Evolutionary conservation across 768 basidiomycete species (phyloP), one percentile per base, ranked within the genome.

Genomic region (Tubosaeta sp.): DNA sequence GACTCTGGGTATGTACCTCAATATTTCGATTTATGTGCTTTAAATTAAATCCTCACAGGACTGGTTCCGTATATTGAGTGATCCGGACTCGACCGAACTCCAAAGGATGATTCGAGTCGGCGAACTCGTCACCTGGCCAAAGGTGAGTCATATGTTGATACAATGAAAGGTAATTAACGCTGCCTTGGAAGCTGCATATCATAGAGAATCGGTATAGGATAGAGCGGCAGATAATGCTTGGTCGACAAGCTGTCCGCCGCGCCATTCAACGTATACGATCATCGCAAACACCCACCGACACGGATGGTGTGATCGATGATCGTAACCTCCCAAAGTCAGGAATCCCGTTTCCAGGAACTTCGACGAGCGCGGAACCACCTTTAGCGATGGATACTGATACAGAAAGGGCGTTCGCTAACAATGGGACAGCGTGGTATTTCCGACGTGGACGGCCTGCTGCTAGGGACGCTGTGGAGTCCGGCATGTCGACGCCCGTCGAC

Each of bases 91-190:
- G 7, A 63, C 71, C 8, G 91, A 97, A 66, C 75, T 99, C 49
- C 83, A 81, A 54, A 75, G 92, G 55, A 93, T 97, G 91, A 81
- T 97, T 54, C 74, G 75, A 50, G 88, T 92, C 0, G 97, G 97
- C 11, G 78, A 97, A 70, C 66, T 82, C 10, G 95, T 93, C 27
- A 90, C 97, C n/a, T 99, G 93, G 93, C 95, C 97, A 0, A 97
- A 95, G 75, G 90, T 95, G 57, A 52, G 73, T 46, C 4, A 13
- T 50, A 25, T 37, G 11, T 25, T 11, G 22, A 8, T n/a, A 19
- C 1, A 6, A n/a, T 49, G 35, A 37, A 34, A 16, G 41, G 16
- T 4, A 45, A 54, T 48, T 65, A 34, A 67, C 43, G 22, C 52
- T 16, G 6, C n/a, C 8, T 46, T 9, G 41, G 43, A 45, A 95